Base-by-base conservation (phyloP, 225 moss, liverwort and hornwort species). In the Straminergon stramineum region DNA sequence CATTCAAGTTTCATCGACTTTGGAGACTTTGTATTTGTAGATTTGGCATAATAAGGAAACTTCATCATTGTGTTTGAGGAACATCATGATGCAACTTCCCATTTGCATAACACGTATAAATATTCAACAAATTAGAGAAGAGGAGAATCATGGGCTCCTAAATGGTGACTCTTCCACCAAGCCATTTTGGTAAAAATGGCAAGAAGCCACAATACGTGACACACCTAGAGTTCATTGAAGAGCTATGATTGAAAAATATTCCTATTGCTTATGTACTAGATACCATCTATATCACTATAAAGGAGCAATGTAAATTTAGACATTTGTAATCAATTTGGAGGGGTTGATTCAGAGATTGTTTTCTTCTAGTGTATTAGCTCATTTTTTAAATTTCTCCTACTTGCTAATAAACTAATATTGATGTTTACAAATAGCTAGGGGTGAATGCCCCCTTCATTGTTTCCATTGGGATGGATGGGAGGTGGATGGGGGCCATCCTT, bases 21-120 rank as follows among this genome's bases (percentile, higher is more conserved):
- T 45, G 0, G 45, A 74, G 9, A 28, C 74, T 28, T 28, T 45
- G 17, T 45, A 28, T 17, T 45, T 0, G 1, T 45, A 3, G 45
- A 74, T 74, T 74, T 45, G 10, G 17, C 74, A 28, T 15, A 11
- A 4, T 9, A 13, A 74, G 0, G 4, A 74, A 9, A 74, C 28
- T 74, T 74, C 43, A 10, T 16, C 43, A 10, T 16, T 0, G 1
- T 27, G 43, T 43, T 27, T 2, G 3, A 2, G 0, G 2, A 43
- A 10, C 17, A 28, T 45, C 0, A 18, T 11, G 1, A 45, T 18
- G 30, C 1, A 0, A 6, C 2, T 11, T 30, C 4, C 4, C 0
- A 16, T 17, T 3, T 0, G 0, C 17, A 45, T 17, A 0, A 30
- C 0, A 30, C 1, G 0, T 16, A 4, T 74, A 30, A 45, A 30